phyloP scores from a whole-genome alignment of 768 basidiomycete genomes.

The Candolleomyces aberdarensis region DNA sequence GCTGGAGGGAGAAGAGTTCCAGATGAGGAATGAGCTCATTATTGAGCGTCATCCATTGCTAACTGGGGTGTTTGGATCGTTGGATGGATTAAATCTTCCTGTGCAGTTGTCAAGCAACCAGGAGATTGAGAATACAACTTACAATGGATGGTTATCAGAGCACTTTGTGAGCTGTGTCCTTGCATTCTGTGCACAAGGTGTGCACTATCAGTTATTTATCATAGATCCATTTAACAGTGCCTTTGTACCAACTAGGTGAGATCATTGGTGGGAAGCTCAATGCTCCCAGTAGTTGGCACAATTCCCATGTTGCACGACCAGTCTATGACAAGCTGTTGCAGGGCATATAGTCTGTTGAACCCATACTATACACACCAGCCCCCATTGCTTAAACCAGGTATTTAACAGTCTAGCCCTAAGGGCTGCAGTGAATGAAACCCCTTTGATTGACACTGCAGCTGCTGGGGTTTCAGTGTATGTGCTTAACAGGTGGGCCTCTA shows the following conservation, averaged over 20 bases:
- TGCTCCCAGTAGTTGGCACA: conserved; percentile 48
- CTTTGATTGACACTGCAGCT: too few relatives aligned
- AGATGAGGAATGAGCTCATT: conserved; percentile 22
- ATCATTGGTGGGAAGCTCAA: conserved; percentile 35
- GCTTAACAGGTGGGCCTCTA: too few relatives aligned
- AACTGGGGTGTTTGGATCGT: conserved; percentile 35
- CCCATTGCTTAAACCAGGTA: too few relatives aligned
- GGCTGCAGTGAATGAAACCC: too few relatives aligned
- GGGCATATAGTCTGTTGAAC: too few relatives aligned
- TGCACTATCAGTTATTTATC: too few relatives aligned
- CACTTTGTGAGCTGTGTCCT: conserved; percentile 39
- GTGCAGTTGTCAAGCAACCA: conserved; percentile 33
- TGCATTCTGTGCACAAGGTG: conserved; percentile 32
- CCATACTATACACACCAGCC: too few relatives aligned
- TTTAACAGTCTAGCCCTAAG: too few relatives aligned
- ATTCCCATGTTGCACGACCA: conserved; percentile 35
- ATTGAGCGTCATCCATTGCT: conserved; percentile 24
- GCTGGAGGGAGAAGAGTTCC: conserved; percentile 24
- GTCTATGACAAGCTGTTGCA: conserved; percentile 35
- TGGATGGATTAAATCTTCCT: conserved; percentile 41
- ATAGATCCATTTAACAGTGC: too few relatives aligned
- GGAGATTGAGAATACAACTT: conserved; percentile 44
- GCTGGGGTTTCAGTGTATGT: too few relatives aligned
- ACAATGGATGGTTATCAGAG: conserved; percentile 40
- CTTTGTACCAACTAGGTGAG: too few relatives aligned